Evolutionary conservation across 1,284 basidiomycete species (phyloP), one percentile per base, ranked within the genome.

Genomic region (Ceratobasidium theobromae): DNA sequence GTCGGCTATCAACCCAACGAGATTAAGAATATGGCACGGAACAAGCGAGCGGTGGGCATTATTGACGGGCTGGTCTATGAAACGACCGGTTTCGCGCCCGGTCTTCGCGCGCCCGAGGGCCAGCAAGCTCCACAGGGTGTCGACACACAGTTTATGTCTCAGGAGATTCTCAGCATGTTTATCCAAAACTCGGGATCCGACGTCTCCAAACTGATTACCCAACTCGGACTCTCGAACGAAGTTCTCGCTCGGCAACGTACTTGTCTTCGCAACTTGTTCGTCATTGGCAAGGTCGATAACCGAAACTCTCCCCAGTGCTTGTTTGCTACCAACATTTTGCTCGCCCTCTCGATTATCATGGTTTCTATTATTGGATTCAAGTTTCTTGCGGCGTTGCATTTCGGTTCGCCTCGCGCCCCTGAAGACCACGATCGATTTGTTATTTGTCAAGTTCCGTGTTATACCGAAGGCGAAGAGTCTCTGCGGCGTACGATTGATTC

Each of bases 341-440:
- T 99, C 60, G 91, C 87, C 0, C 78, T 99, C 23, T 96, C 93
- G 1, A 81, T 92, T 73, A 80, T 98, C 78, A 98, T 99, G 94
- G 91, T 98, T 66, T 80, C 88, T 66, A 90, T 98, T 74, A 96
- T 99, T 73, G 95, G 89, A 0, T 98, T 99, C 89, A 99, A 99
- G 79, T 99, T 98, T 80, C 79, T 98, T 69, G 93, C 95, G 0
- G 95, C 95, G 0, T 81, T 98, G 75, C 95, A 95, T 77, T 93
- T 98, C 73, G 84, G 86, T 52, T 78, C 87, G 11, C 80, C 88
- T 46, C 86, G 93, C 67, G 89, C 91, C 32, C 95, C 96, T 0
- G 96, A 98, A 77, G 88, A 97, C 72, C 93, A 97, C 74, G 96
- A 98, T 82, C 98, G 98, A 78, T 98, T 98, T 72, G 94, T 99